Evolutionary conservation across 2,329 filamentous ascomycete genomes (phyloP), one percentile per base, ranked within the genome.

Genomic region (Anthostomella pinea): DNA sequence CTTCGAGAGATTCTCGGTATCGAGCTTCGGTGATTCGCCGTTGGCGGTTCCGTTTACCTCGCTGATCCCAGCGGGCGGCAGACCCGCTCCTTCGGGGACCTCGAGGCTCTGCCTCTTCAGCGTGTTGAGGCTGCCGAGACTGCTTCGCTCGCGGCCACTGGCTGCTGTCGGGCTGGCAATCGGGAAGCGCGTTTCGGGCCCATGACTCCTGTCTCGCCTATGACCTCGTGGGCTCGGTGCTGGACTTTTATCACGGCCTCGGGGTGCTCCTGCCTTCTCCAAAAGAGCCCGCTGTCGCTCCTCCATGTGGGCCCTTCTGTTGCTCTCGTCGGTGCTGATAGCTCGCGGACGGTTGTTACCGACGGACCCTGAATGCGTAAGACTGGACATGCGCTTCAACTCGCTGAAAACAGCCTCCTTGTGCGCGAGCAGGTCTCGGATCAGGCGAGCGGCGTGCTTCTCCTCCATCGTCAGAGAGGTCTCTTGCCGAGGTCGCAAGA

Each of bases 341-440:
- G 90, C 90, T 30, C 93, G 84, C 16, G 87, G 85, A 26, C 88
- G 81, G 51, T 72, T 75, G 25, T 69, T 67, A 28, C 55, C 59
- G 19, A 73, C 59, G 2, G 82, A 82, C 27, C 73, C 70, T n/a
- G 77, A 76, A 52, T 85, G 79, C 9, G 74, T 79, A 13, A 86
- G 72, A 8, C 78, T 78, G 27, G 84, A 87, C 59, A 89, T 85
- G 51, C 93, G 89, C 72, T 98, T 98, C 46, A 98, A 75, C 61
- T 96, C 93, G 48, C 84, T 87, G 63, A 98, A 98, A 57, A 98
- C 95, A 43, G 86, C 78, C 44, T 95, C 87, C 65, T 98, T 98
- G 70, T 97, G 85, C 6, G 85, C 77, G 57, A 98, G 93, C 9
- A 98, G 75, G 59, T 98, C 93, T 34, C 89, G 85, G 34, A 98